phyloP scores from a whole-genome alignment of 2,329 filamentous ascomycete genomes.

The Aspergillus sp. region DNA sequence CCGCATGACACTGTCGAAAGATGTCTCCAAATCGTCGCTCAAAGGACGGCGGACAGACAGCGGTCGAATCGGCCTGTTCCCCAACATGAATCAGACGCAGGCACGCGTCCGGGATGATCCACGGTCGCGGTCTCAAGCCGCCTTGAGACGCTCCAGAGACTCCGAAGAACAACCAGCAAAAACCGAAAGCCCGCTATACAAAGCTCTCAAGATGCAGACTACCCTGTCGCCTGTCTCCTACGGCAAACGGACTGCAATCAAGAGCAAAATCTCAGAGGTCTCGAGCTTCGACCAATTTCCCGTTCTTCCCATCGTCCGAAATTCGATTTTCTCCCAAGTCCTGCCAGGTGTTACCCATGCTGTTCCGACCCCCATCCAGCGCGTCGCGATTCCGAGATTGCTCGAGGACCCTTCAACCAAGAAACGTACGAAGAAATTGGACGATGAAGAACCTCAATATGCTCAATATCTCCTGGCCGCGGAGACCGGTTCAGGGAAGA shows the following conservation, averaged over 20 bases:
- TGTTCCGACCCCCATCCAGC: conserved; percentile 83
- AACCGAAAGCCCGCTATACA: conserved; percentile 58
- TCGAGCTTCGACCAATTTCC: conserved; percentile 80
- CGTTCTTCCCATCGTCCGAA: conserved; percentile 69
- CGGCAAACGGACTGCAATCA: conserved; percentile 60
- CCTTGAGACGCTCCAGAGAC: conserved; percentile 43
- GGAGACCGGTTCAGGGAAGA: conserved; percentile 97
- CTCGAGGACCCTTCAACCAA: conserved; percentile 55
- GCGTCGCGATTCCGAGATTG: conserved; percentile 80
- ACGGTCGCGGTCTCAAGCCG: conserved; percentile 37
- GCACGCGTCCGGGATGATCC: conserved; percentile 47
- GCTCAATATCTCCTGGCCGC: conserved; percentile 81
- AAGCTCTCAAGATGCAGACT: conserved; percentile 93
- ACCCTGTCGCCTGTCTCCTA: conserved; percentile 76
- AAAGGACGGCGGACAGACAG: conserved; percentile 41
- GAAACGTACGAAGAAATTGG: conserved; percentile 31
- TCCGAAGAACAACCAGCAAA: conserved; percentile 37
- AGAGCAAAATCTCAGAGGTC: conserved; percentile 63
- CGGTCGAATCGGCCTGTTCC: conserved; percentile 55
- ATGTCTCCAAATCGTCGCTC: conserved; percentile 28
- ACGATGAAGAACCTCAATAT: conserved; percentile 48
- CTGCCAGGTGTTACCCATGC: conserved; percentile 73
- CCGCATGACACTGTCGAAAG: conserved; percentile 40
- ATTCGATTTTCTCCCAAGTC: conserved; percentile 70
- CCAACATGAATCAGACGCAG: conserved; percentile 58